Base-by-base conservation (phyloP, 495 filamentous ascomycete genomes). In the Diplogelasinospora grovesii region DNA sequence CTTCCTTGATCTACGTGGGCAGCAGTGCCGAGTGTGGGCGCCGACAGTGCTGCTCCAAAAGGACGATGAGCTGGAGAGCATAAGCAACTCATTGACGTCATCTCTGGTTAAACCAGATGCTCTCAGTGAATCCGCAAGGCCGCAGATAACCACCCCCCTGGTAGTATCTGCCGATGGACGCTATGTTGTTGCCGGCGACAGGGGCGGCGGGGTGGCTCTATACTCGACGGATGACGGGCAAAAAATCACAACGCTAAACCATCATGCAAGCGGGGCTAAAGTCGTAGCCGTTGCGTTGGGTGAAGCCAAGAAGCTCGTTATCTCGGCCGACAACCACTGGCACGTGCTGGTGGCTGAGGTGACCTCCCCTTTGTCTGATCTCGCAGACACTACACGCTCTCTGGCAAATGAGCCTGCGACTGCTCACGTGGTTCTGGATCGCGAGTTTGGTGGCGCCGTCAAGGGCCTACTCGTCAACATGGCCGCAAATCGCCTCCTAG, bases 21-120 rank as follows among this genome's bases (percentile, higher is more conserved):
- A 46, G 16, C 57, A 65, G 35, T 46, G 32, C 19, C 52, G 57
- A 7, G 51, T 65, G 4, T 61, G 61, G 61, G 61, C 55, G 8
- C 61, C 60, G 3, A 40, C 43, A 0, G 52, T 40, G 6, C 39
- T 64, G 15, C 36, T 53, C 4, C 33, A 49, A 18, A 48, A 43
- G 22, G n/a, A n/a, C n/a, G n/a, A n/a, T n/a, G n/a, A 36, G 32
- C 8, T 16, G 23, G 11, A 40, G 15, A 16, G 53, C 26, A 16
- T 36, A 9, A 41, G 47, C 7, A 50, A 43, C 13, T 35, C 44
- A 14, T 19, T 35, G 18, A 7, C 4, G 22, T 27, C 22, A 4
- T 15, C 34, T 15, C 24, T 22, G 3, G 24, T 37, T 3, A 14
- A 29, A 3, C 32, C 37, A 5, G 37, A 24, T n/a, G n/a, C n/a